Evolutionary conservation across 148 eudicot genomes (phyloP).

Genomic region (Amaranthus cruentus): DNA sequence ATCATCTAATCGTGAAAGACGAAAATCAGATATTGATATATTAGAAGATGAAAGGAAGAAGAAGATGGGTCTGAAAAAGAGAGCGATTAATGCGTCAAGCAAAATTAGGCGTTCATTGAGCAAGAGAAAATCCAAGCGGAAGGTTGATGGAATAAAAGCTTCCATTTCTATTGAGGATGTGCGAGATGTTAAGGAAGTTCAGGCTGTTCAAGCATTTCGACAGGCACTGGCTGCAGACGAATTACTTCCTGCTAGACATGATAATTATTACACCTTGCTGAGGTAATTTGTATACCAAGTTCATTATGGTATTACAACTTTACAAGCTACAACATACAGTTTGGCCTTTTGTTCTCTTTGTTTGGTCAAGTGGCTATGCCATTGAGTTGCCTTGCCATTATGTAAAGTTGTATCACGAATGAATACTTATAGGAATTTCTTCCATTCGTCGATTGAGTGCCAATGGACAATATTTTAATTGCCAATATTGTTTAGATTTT

Average conservation of each 20-base stretch:
- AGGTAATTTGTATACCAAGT: slow-evolving; percentile 41
- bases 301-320: background rate
- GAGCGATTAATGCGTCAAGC: slow-evolving; percentile 45
- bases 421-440: background rate
- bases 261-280: slow-evolving; percentile 65
- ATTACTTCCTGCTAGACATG: slow-evolving; percentile 65
- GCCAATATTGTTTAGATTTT: background rate
- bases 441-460: background rate
- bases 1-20: slow-evolving; percentile 31
- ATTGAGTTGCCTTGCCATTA: background rate
- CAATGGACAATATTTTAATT: background rate
- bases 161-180: slow-evolving; percentile 43
- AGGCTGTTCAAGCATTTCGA: slow-evolving; percentile 71
- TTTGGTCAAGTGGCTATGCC: background rate
- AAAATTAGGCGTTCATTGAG: slow-evolving; percentile 41
- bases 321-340: background rate
- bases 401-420: background rate
- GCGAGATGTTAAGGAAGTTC: slow-evolving; percentile 59
- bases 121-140: slow-evolving; percentile 38
- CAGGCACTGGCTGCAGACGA: slow-evolving; percentile 49
- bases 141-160: slow-evolving; percentile 21
- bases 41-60: slow-evolving; percentile 42
- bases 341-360: background rate
- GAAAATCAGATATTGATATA: slow-evolving; percentile 35
- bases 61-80: slow-evolving; percentile 46